Evolutionary conservation across 2,329 filamentous ascomycete genomes (phyloP).

Genomic region (Zalaria obscura): DNA sequence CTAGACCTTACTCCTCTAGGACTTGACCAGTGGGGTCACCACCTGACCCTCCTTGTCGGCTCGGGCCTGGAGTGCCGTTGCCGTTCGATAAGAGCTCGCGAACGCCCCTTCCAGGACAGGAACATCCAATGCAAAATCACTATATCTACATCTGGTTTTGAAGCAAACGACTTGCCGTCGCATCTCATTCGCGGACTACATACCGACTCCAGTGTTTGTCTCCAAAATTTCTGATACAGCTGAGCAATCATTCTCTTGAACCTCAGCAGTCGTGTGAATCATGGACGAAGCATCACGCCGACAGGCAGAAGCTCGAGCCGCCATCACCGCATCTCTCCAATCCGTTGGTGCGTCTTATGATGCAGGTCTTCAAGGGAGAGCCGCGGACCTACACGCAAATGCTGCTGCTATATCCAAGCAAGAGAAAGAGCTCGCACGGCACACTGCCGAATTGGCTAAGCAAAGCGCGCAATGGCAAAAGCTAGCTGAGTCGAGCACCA

Average conservation of each 20-base stretch:
- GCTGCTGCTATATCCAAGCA: conserved; percentile 50
- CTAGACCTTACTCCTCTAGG: not conserved
- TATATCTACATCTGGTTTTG: too few species aligned
- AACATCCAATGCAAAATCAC: too few species aligned
- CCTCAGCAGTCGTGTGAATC: too few species aligned
- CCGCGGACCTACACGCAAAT: conserved; percentile 55
- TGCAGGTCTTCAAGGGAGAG: conserved; percentile 52
- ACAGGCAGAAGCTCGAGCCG: conserved; percentile 34
- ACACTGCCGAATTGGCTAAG: conserved; percentile 32
- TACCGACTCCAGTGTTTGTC: too few species aligned
- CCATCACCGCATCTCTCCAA: conserved; percentile 34
- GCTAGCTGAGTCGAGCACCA: conserved; percentile 46
- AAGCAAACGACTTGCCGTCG: too few species aligned
- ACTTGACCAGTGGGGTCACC: not conserved
- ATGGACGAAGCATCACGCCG: conserved; percentile 1
- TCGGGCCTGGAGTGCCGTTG: not conserved
- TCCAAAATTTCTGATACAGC: too few species aligned
- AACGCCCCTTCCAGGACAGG: too few species aligned
- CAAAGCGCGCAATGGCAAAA: conserved; percentile 20
- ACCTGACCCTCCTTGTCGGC: not conserved
- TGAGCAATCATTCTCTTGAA: too few species aligned
- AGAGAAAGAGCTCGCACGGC: conserved; percentile 45
- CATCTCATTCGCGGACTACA: too few species aligned
- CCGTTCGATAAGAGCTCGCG: not conserved
- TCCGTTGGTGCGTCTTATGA: conserved; percentile 56